A percentile compares a stretch with the other conserved stretches of the same genome.
phyloP scores from a whole-genome alignment of 805 yeast genomes.

The Phaffomyces thermotolerans region DNA sequence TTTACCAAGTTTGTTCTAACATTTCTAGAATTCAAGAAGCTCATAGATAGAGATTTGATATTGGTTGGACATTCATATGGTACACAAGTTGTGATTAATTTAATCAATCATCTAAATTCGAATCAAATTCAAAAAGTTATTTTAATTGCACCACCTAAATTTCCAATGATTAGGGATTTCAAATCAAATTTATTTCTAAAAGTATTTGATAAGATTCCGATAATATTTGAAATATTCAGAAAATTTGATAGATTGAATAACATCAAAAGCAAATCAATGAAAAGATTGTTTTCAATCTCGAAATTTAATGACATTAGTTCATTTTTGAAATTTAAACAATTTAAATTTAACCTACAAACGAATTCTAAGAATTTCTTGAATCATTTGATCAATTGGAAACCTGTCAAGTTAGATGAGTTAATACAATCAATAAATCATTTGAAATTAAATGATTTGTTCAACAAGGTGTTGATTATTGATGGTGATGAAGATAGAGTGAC shows the following conservation, averaged over 20 bases:
- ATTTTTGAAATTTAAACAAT: conserved; percentile 20
- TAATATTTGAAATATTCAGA: conserved; percentile 17
- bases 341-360: conserved; percentile 21
- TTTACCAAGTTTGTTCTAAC: conserved; percentile 12
- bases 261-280: conserved; percentile 15
- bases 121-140: conserved; percentile 15
- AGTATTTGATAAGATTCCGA: conserved; percentile 4
- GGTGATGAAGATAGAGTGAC: conserved; percentile 19
- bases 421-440: conserved; percentile 7
- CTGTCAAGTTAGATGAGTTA: conserved; percentile 12
- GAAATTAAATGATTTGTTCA: neutral
- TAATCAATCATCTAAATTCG: conserved; percentile 14
- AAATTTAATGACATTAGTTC: conserved; percentile 8
- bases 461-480: conserved; percentile 16
- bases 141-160: conserved; percentile 44
- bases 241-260: conserved; percentile 22
- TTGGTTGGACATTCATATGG: conserved; percentile 76
- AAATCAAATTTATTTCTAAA: conserved; percentile 2
- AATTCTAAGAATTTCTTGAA: conserved; percentile 16
- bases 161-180: conserved; percentile 7
- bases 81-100: conserved; percentile 43
- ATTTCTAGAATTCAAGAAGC: conserved; percentile 7
- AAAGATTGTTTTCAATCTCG: conserved; percentile 12
- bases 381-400: conserved; percentile 16
- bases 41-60: conserved; percentile 24